Evolutionary conservation across 129 eudicot genomes (phyloP).

Genomic region (Flaveria brownii): DNA sequence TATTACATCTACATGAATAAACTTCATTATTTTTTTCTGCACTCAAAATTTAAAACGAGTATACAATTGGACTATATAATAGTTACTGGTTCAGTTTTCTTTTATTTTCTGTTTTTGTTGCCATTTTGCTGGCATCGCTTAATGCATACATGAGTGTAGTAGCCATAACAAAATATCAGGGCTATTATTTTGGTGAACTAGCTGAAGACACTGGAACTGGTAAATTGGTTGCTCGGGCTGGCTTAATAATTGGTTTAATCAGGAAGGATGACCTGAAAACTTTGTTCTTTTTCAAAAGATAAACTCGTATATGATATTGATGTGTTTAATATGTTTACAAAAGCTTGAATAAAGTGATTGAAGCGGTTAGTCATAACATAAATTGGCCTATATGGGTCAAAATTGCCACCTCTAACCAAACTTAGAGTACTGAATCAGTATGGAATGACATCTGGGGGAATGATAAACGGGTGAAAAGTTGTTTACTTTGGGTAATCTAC

Average conservation of each 20-base stretch:
- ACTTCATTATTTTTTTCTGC: conserved; percentile 1
- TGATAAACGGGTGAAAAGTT: conserved; percentile 6
- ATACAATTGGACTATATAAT: background rate
- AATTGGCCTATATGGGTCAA: too few relatives aligned
- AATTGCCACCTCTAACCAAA: too few relatives aligned
- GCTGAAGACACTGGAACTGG: background rate
- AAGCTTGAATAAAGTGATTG: background rate
- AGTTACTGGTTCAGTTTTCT: conserved; percentile 7
- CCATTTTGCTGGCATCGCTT: background rate
- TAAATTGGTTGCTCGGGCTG: too few relatives aligned
- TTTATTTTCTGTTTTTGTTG: conserved; percentile 11
- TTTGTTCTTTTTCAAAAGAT: background rate
- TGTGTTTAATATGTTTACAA: background rate
- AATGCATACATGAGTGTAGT: background rate
- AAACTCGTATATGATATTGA: background rate
- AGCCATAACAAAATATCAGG: background rate
- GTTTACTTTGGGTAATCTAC: background rate
- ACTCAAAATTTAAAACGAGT: conserved; percentile 8
- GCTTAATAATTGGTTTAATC: too few relatives aligned
- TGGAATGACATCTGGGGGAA: background rate
- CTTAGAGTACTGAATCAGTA: background rate
- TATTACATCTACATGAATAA: conserved; percentile 3
- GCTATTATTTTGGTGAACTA: conserved; percentile 13
- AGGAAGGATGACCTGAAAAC: too few relatives aligned
- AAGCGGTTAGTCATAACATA: background rate